These are phyloP conservation scores for Endoconidiophora laricicola DNA, from an alignment of 2,329 filamentous ascomycete genomes.

Conservation along the genomic window DNA sequence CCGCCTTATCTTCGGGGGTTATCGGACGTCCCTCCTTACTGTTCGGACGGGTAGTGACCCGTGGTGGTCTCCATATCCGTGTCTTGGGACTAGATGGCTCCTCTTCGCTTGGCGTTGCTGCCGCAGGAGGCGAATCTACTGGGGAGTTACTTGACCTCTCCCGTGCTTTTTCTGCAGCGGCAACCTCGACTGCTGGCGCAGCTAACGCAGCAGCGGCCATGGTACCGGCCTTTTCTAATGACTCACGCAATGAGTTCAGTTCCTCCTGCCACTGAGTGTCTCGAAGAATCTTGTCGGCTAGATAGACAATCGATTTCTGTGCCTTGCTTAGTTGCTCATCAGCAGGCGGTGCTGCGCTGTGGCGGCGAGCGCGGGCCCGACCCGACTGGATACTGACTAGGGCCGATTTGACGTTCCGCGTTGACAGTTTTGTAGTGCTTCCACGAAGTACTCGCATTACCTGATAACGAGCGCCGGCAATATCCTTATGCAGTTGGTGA, in stretches of 20 bases:
- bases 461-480: conserved; percentile 5
- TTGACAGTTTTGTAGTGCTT: not conserved
- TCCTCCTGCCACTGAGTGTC: conserved; percentile 8
- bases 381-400: not conserved
- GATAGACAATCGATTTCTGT: conserved; percentile 4
- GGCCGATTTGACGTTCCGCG: not conserved
- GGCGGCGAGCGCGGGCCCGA: not conserved
- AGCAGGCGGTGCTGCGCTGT: conserved; percentile 3
- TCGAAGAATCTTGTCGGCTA: conserved; percentile 9
- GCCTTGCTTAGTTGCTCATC: conserved; percentile 11
- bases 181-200: not conserved
- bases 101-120: not conserved
- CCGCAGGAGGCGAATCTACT: not conserved
- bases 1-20: not conserved
- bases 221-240: not conserved
- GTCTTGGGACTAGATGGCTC: conserved; percentile 1
- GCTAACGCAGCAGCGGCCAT: not conserved
- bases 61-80: conserved; percentile 1
- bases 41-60: not conserved
- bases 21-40: not conserved
- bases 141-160: not conserved
- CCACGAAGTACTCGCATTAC: conserved; percentile 4
- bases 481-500: conserved; percentile 4
- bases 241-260: not conserved
- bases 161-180: not conserved